Evolutionary conservation across 768 basidiomycete genomes (phyloP).

Genomic region (Fistulinella prunicolor): DNA sequence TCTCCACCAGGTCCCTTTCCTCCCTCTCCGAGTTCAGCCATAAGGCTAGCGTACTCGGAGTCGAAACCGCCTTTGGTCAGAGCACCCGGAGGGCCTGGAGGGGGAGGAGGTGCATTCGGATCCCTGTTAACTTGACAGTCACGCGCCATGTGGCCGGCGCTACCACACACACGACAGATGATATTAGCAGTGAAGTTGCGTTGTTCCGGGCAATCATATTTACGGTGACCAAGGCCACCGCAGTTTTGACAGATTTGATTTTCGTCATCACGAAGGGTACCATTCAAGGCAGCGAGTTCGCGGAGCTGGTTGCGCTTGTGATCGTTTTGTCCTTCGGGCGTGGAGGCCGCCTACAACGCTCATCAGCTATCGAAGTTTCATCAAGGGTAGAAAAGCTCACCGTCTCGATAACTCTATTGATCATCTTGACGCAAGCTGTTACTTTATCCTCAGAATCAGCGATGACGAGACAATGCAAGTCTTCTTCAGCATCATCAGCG

Average conservation of each 20-base stretch:
- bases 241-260: slow-evolving; percentile 99
- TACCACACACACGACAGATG: slow-evolving; percentile 97
- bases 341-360: slow-evolving; percentile 81
- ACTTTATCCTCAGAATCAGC: slow-evolving; percentile 94
- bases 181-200: slow-evolving; percentile 99
- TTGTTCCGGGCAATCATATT: slow-evolving; percentile 99
- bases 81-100: slow-evolving; percentile 33
- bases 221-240: slow-evolving; percentile 90
- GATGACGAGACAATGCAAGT: slow-evolving; percentile 95
- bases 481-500: slow-evolving; percentile 97
- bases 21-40: slow-evolving; percentile 96
- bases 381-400: slow-evolving; percentile 44
- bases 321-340: slow-evolving; percentile 98
- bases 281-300: slow-evolving; percentile 95
- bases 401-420: slow-evolving; percentile 97
- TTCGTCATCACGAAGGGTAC: slow-evolving; percentile 98
- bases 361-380: not conserved
- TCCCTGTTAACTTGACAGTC: slow-evolving; percentile 95
- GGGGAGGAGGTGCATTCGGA: slow-evolving; percentile 65
- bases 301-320: slow-evolving; percentile 99
- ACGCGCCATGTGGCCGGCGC: slow-evolving; percentile 98
- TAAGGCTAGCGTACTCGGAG: slow-evolving; percentile 94
- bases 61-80: slow-evolving; percentile 81
- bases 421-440: slow-evolving; percentile 85
- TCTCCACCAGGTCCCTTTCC: slow-evolving; percentile 55